phyloP scores from a whole-genome alignment of 495 filamentous ascomycete species.

The Penicillium bovifimosum region DNA sequence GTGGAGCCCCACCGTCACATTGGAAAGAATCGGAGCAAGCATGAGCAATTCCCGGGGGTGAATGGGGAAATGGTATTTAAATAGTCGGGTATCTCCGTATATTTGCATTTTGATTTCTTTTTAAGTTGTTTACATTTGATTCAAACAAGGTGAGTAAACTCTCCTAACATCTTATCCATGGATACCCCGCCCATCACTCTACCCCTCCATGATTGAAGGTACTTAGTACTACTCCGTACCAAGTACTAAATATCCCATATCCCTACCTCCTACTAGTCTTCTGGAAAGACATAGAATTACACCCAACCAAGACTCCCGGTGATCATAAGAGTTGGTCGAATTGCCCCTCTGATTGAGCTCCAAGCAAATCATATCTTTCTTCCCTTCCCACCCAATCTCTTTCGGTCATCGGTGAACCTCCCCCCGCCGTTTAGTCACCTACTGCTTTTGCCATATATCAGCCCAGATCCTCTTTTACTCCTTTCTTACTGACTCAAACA shows the following conservation, averaged over 20 bases:
- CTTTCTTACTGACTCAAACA: slow-evolving; percentile 21
- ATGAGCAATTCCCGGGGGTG: slow-evolving; percentile 30
- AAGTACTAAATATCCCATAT: neutral
- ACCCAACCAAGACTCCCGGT: slow-evolving; percentile 16
- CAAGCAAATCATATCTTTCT: slow-evolving; percentile 21
- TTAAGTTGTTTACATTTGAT: slow-evolving; percentile 15
- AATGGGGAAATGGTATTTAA: slow-evolving; percentile 19
- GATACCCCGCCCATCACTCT: slow-evolving; percentile 20
- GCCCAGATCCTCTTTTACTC: slow-evolving; percentile 19
- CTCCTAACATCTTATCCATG: slow-evolving; percentile 11
- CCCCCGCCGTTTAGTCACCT: slow-evolving; percentile 36
- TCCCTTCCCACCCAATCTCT: slow-evolving; percentile 32
- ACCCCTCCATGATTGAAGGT: neutral
- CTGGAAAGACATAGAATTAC: slow-evolving; percentile 12
- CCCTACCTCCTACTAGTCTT: neutral
- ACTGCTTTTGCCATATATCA: slow-evolving; percentile 26
- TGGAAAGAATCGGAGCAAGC: slow-evolving; percentile 42
- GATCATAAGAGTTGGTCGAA: slow-evolving; percentile 18
- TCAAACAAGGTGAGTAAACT: slow-evolving; percentile 20
- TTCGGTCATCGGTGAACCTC: slow-evolving; percentile 46
- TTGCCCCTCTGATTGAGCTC: slow-evolving; percentile 19
- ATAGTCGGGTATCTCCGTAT: slow-evolving; percentile 27
- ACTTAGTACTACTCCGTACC: no score
- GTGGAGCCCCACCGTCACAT: slow-evolving; percentile 35
- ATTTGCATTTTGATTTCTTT: slow-evolving; percentile 13